Percentiles rank a stretch among this genome's conserved stretches.
Conservation (phyloP, 345 rosid genomes). For the Gossypium arboreum region DNA sequence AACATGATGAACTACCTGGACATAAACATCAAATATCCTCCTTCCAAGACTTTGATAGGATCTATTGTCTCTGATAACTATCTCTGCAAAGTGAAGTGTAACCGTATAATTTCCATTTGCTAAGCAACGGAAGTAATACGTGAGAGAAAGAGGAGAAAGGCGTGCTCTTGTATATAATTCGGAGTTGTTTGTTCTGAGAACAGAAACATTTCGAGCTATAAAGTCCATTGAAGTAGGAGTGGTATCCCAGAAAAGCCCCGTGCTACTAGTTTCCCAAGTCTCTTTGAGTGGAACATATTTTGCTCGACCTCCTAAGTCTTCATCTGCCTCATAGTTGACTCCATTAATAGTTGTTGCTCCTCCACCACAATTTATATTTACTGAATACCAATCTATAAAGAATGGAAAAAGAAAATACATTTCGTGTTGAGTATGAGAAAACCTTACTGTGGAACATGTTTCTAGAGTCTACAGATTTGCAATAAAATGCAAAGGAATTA, state of each 20-base stretch:
- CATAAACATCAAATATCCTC: slow-evolving; percentile 46
- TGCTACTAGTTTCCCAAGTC: slow-evolving; percentile 52
- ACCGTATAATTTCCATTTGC: slow-evolving; percentile 47
- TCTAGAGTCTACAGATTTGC: background rate
- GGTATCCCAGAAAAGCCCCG: slow-evolving; percentile 50
- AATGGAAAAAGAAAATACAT: background rate
- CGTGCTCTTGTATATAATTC: slow-evolving; percentile 44
- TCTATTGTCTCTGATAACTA: slow-evolving; percentile 36
- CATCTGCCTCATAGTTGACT: slow-evolving; percentile 36
- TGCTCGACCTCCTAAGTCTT: slow-evolving; percentile 31
- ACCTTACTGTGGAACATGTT: background rate
- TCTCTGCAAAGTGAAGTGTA: slow-evolving; percentile 52
- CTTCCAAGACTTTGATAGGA: slow-evolving; percentile 40
- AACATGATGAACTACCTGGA: slow-evolving; percentile 36
- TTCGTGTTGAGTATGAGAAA: background rate
- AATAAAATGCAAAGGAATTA: background rate
- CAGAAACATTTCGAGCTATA: slow-evolving; percentile 11
- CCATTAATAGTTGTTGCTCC: slow-evolving; percentile 19
- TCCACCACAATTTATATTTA: slow-evolving; percentile 52
- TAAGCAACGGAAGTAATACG: slow-evolving; percentile 49
- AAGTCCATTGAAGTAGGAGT: background rate
- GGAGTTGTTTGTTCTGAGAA: slow-evolving; percentile 13
- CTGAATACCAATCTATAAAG: slow-evolving; percentile 25
- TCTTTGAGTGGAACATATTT: slow-evolving; percentile 18
- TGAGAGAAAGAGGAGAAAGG: slow-evolving; percentile 45